Base-by-base conservation (phyloP, 2,329 filamentous ascomycete genomes). In the Alternaria burnsii region DNA sequence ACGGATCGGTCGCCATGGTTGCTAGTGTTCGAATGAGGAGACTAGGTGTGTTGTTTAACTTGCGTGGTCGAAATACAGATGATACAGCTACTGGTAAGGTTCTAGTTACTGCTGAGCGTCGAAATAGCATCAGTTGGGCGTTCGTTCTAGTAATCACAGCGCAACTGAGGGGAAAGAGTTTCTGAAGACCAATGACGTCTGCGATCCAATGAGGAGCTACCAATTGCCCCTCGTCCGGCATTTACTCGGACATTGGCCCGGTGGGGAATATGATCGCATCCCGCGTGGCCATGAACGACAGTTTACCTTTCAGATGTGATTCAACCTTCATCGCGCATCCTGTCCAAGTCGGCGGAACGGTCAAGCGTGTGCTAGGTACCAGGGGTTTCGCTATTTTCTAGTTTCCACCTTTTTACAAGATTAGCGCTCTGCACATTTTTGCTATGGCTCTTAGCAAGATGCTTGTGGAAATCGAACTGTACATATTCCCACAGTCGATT, bases 1-100 rank as follows among this genome's bases (percentile, higher is more conserved):
- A 82, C 30, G 86, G 82, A 74, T 89, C 84, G 54, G 88, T 87
- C 51, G 81, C 68, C 80, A 84, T 83, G 74, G 80, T 85, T 80
- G 83, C 81, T 68, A 79, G 72, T 40, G 71, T 58, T 66, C 72
- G 67, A 20, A 61, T 30, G 3, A 67, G 53, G 28, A 12, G 59
- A 44, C 53, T 65, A n/a, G 65, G 53, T 36, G 18, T 66, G 28
- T 22, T 61, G 51, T 59, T 55, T 48, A 55, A 41, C 53, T 51
- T 65, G 40, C 56, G 28, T 44, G 56, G 36, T 56, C 50, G 60
- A 26, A 61, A 20, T 36, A 63, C 30, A 26, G 67, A 44, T n/a
- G 50, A 41, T 47, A 43, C 44, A 20, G 60, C 24, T 54, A 65
- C 9, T 59, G 44, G 64, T 3, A 55, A 26, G 40, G 59, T 44